Percentiles rank a stretch among this genome's conserved stretches.
These are phyloP conservation scores for Glycyrrhiza uralensis DNA, from an alignment of 306 rosid species.

Conservation along the genomic window DNA sequence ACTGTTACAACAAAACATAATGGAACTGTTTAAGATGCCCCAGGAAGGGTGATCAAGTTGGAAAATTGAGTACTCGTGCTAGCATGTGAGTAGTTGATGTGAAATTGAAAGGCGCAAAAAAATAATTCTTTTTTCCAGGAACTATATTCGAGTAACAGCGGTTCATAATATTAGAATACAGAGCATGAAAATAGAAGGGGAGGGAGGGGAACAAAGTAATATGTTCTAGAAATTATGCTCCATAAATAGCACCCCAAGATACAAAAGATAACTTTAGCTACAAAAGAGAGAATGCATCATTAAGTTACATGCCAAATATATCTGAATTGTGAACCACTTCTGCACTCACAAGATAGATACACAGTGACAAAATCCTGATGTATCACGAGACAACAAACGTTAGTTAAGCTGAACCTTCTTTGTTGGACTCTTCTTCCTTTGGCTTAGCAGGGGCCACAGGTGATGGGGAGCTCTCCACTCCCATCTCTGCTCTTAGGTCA, in stretches of 20 bases:
- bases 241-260: background rate
- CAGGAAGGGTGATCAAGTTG: background rate
- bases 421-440: constrained; percentile 49
- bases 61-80: background rate
- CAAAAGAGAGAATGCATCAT: constrained; percentile 15
- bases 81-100: constrained; percentile 17
- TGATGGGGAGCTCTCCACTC: constrained; percentile 85
- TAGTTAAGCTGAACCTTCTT: constrained; percentile 59
- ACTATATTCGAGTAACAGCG: background rate
- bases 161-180: background rate
- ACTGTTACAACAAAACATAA: background rate
- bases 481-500: constrained; percentile 88
- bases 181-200: background rate
- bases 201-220: background rate
- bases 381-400: constrained; percentile 4
- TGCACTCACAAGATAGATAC: background rate
- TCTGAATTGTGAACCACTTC: background rate
- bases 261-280: constrained; percentile 8
- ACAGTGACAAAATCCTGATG: constrained; percentile 20
- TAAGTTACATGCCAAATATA: background rate
- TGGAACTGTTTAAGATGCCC: background rate
- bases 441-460: constrained; percentile 55
- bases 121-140: background rate
- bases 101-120: background rate
- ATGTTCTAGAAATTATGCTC: background rate